Evolutionary conservation across 2,329 filamentous ascomycete species (phyloP), one percentile per base, ranked within the genome.

Genomic region (Hypoxylon rubiginosum): DNA sequence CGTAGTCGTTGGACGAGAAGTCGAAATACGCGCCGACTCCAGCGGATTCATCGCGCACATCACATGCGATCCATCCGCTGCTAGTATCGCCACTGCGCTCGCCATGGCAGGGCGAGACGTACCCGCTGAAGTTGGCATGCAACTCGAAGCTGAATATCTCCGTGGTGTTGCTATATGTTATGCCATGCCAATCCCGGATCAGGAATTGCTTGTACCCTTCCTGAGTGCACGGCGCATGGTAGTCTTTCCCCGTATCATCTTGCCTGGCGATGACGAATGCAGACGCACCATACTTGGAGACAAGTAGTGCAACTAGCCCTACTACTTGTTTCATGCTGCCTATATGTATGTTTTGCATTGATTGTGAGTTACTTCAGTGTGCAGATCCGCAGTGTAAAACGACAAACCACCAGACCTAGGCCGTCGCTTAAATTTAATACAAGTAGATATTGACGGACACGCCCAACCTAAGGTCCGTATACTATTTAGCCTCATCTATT

Each of bases 1-100:
- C 13, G 46, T 56, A 68, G 45, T 62, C 58, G 58, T 68, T 66
- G 2, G 28, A 43, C 28, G 62, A 56, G 58, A 65, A 68, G 24
- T 63, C 62, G 34, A 67, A 64, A 19, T 9, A 54, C 3, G 46
- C 50, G 3, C 21, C 15, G 24, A 56, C 53, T 4, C 39, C 30
- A 3, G 34, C 48, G 11, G 34, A 30, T 10, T 46, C 45, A 10
- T 46, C 36, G 5, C 15, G 26, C 17, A 41, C 39, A 10, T 66
- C 62, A 46, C 58, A 65, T 11, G 11, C 19, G 5, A 34, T 59
- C 39, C 55, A 53, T 11, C 58, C 58, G 41, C 61, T 68, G 21
- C 28, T 62, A 0, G 50, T 51, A 26, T 65, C 58, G 4, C 58
- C 62, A 15, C 28, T 41, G 34, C 66, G 58, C 15, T 21, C 30